These are phyloP conservation scores for Marasmius fiardii DNA, from an alignment of 1,284 basidiomycete species.

Conservation along the genomic window DNA sequence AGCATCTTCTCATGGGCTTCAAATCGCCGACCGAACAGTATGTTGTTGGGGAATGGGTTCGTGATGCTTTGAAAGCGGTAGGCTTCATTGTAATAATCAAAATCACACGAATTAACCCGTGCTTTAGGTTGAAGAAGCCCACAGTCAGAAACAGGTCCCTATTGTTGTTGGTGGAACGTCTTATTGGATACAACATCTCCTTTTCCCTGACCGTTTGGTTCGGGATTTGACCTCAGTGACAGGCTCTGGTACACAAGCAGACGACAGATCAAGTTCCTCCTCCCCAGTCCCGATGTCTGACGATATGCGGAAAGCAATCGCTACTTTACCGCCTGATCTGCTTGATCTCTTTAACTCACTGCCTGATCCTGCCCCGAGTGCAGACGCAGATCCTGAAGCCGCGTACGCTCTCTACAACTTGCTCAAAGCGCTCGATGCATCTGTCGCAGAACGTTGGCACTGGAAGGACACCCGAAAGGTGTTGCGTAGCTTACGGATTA, in stretches of 20 bases:
- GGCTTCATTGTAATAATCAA: constrained; percentile 21
- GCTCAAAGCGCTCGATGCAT: constrained; percentile 70
- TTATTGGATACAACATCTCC: constrained; percentile 95
- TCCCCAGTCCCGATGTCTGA: constrained; percentile 14
- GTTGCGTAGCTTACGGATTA: constrained; percentile 75
- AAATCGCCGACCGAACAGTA: constrained; percentile 86
- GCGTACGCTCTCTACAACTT: constrained; percentile 67
- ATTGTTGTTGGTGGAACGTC: constrained; percentile 95
- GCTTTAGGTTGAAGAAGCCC: constrained; percentile 67
- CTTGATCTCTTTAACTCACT: constrained; percentile 12
- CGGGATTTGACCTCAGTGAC: constrained; percentile 13
- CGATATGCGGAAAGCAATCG: constrained; percentile 6
- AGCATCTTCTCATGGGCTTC: constrained; percentile 89
- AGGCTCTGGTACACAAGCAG: background rate
- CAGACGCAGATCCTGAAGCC: constrained; percentile 46
- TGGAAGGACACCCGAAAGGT: constrained; percentile 94
- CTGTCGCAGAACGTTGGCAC: constrained; percentile 87
- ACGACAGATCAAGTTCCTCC: background rate
- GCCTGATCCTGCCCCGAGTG: constrained; percentile 37
- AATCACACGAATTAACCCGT: constrained; percentile 2
- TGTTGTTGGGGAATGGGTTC: constrained; percentile 83
- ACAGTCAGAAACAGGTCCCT: constrained; percentile 62
- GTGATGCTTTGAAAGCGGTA: constrained; percentile 69
- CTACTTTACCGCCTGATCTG: constrained; percentile 10
- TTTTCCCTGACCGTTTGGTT: constrained; percentile 72